Base-by-base conservation (phyloP, 495 filamentous ascomycete genomes). In the Penicillium cinerascens region DNA sequence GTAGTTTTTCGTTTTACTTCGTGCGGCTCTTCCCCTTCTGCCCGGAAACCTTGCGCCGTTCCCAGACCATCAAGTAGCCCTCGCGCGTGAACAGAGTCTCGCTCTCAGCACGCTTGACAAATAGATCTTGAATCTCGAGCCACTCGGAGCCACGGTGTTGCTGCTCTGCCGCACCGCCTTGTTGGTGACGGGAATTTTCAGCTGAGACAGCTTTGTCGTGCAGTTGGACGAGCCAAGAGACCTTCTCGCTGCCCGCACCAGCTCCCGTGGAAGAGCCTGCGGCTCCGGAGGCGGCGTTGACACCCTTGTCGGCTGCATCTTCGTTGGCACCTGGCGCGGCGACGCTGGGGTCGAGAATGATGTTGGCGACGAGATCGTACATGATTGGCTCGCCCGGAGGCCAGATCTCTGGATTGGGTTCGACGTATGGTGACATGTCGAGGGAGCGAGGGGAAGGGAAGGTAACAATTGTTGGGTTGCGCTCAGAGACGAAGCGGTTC, bases 381-480 rank as follows among this genome's bases (percentile, higher is more conserved):
- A 88, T 85, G 56, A 97, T 89, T 6, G 92, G 91, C 63, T 96
- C 92, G 9, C 87, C 85, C 0, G 81, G 81, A 1, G 82, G 72
- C 62, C 81, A 79, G 13, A 81, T 33, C 0, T 73, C 56, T 0
- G 85, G 83, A 49, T 86, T 84, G 4, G 88, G 88, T 54, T 92
- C 84, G 22, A 96, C 89, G 60, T 92, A 99, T 0, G 90, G 91
- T 3, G 83, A 79, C 76, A 96, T 84, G 63, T 99, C 90, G 15
- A 99, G 81, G 22, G 82, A 84, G 50, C 86, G 80, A 10, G 77
- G 72, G 3, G 85, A 82, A 49, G 89, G 87, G 71, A 97, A 97
- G 8, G 92, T 97, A 49, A 99, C 93, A 64, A 99, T 99, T 0
- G 95, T 97, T 4, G 92, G 93, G 69, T 97, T 99, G 29, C 93